phyloP scores from a whole-genome alignment of 164 flowering plant genomes.

The Buxus sempervirens region DNA sequence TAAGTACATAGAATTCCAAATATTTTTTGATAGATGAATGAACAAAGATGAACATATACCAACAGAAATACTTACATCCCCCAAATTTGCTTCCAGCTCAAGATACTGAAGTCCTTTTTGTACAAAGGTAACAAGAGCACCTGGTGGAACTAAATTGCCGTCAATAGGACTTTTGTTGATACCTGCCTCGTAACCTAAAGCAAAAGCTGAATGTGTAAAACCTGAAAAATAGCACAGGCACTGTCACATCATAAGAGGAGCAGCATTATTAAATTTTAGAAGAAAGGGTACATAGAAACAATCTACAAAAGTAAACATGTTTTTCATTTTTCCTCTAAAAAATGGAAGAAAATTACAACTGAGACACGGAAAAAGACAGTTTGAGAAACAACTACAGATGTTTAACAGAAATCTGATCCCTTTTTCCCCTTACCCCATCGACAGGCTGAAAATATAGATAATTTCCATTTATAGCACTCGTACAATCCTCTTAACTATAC shows the following conservation, averaged over 20 bases:
- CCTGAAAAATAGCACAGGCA: constrained; percentile 45
- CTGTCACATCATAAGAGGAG: neutral
- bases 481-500: no score
- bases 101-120: constrained; percentile 94
- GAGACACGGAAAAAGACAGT: no score
- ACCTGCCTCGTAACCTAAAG: constrained; percentile 92
- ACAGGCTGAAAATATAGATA: no score
- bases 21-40: neutral
- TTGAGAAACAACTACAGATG: no score
- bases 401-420: no score
- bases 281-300: neutral
- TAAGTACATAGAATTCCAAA: neutral
- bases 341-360: neutral
- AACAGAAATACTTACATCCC: constrained; percentile 51
- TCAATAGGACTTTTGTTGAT: constrained; percentile 77
- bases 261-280: neutral
- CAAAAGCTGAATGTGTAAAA: constrained; percentile 86
- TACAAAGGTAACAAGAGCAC: constrained; percentile 84
- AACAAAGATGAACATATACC: neutral
- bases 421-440: no score
- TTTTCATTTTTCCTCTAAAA: neutral
- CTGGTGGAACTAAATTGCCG: constrained; percentile 93
- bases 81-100: constrained; percentile 93
- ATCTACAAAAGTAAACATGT: neutral
- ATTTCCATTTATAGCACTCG: no score